These are phyloP conservation scores for Suhomyces sp. DNA, from an alignment of 805 yeast genomes.

Conservation along the genomic window DNA sequence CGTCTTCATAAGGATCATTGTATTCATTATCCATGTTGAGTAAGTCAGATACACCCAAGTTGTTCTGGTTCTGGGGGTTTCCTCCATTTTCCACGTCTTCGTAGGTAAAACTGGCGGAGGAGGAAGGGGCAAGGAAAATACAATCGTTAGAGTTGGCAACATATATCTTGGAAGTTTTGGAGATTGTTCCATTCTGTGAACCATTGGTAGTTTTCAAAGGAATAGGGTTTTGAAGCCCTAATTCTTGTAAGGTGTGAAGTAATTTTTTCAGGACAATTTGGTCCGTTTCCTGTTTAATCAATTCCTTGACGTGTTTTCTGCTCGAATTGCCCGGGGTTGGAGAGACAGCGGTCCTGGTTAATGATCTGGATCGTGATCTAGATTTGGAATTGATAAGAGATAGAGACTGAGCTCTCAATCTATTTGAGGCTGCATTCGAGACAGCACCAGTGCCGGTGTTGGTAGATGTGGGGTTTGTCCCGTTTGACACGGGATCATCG, in stretches of 20 bases:
- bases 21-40: slow-evolving; percentile 4
- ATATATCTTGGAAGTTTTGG: slow-evolving; percentile 30
- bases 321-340: slow-evolving; percentile 6
- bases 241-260: slow-evolving; percentile 25
- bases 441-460: neutral
- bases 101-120: slow-evolving; percentile 39
- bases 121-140: slow-evolving; percentile 39
- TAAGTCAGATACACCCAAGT: slow-evolving; percentile 7
- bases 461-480: neutral
- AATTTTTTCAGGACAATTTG: slow-evolving; percentile 37
- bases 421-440: slow-evolving; percentile 2
- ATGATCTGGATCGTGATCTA: slow-evolving; percentile 12
- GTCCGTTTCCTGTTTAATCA: slow-evolving; percentile 39
- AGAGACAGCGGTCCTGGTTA: slow-evolving; percentile 2
- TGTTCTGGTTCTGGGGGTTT: neutral
- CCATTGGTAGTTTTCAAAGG: slow-evolving; percentile 31
- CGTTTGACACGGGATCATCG: slow-evolving; percentile 1
- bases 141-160: slow-evolving; percentile 42
- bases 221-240: slow-evolving; percentile 42
- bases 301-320: slow-evolving; percentile 34
- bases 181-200: slow-evolving; percentile 19
- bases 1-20: slow-evolving; percentile 7
- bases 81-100: slow-evolving; percentile 46
- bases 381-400: slow-evolving; percentile 8
- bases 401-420: slow-evolving; percentile 8